Percentiles rank a stretch among this genome's conserved stretches.
phyloP scores from a whole-genome alignment of 164 flowering plant genomes.

The Amborella trichopoda region DNA sequence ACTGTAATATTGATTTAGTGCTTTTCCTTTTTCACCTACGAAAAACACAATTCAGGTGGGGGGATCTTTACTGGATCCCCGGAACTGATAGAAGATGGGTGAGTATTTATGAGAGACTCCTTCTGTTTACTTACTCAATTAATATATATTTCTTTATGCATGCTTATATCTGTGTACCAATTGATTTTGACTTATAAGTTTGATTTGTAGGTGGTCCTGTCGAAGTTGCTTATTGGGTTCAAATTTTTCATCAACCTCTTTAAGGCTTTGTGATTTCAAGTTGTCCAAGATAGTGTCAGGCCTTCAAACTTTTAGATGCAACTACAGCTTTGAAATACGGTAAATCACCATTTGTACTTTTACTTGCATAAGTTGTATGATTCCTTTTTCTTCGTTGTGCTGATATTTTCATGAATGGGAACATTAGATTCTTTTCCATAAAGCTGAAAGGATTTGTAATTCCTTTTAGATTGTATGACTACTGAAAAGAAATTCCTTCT shows the following conservation, averaged over 20 bases:
- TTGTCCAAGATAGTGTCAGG: slow-evolving; percentile 62
- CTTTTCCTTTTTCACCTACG: not conserved
- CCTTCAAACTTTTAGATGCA: slow-evolving; percentile 58
- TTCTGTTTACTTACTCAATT: not conserved
- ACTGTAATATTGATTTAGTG: too few species aligned
- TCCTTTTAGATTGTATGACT: too few species aligned
- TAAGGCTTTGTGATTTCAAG: slow-evolving; percentile 85
- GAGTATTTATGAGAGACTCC: too few species aligned
- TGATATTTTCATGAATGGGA: too few species aligned
- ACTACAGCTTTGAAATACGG: slow-evolving; percentile 69
- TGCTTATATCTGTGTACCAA: not conserved
- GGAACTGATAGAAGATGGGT: too few species aligned
- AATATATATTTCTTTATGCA: not conserved
- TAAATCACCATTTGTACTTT: slow-evolving; percentile 9
- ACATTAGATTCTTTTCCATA: too few species aligned
- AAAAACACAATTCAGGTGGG: too few species aligned
- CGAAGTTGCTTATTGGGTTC: slow-evolving; percentile 51
- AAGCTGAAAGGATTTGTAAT: too few species aligned
- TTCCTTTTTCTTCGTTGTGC: too few species aligned
- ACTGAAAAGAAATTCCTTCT: too few species aligned
- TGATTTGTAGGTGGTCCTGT: slow-evolving; percentile 64
- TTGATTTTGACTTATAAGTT: not conserved
- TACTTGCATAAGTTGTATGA: not conserved
- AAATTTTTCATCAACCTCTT: slow-evolving; percentile 47
- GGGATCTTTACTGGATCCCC: too few species aligned